These are phyloP conservation scores for Chaetomium fimeti DNA, from an alignment of 495 filamentous ascomycete genomes.

Conservation along the genomic window DNA sequence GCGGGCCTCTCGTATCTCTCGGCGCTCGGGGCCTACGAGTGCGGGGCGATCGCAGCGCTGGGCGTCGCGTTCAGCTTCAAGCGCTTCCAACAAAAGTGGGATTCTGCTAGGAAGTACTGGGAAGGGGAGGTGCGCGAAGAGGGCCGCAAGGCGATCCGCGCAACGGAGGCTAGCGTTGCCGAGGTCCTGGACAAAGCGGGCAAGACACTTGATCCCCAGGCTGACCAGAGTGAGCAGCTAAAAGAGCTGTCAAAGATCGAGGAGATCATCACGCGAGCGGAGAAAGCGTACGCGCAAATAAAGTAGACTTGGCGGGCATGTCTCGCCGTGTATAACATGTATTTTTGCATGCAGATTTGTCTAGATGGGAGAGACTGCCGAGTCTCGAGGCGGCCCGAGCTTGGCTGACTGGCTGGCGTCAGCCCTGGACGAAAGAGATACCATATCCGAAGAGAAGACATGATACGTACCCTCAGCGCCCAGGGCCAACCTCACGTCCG, in stretches of 20 bases:
- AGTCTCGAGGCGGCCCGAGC: slow-evolving; percentile 5
- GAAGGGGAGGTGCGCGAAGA: slow-evolving; percentile 75
- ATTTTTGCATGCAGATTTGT: slow-evolving; percentile 32
- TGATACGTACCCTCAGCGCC: slow-evolving; percentile 17
- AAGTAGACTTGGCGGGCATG: slow-evolving; percentile 26
- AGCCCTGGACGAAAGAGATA: slow-evolving; percentile 16
- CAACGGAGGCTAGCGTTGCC: slow-evolving; percentile 64
- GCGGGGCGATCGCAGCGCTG: slow-evolving; percentile 73
- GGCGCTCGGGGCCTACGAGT: slow-evolving; percentile 62
- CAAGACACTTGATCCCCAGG: slow-evolving; percentile 26
- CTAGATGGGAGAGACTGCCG: slow-evolving; percentile 19
- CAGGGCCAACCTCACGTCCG: not conserved
- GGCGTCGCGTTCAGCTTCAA: slow-evolving; percentile 71
- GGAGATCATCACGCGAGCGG: slow-evolving; percentile 51
- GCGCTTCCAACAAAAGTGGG: slow-evolving; percentile 78
- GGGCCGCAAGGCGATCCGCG: slow-evolving; percentile 68
- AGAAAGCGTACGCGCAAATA: slow-evolving; percentile 33
- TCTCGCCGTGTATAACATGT: slow-evolving; percentile 23
- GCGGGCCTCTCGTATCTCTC: slow-evolving; percentile 69
- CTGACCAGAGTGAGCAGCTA: slow-evolving; percentile 34
- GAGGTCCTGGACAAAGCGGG: slow-evolving; percentile 53
- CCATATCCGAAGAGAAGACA: slow-evolving; percentile 16
- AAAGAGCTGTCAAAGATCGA: slow-evolving; percentile 52
- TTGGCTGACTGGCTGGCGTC: slow-evolving; percentile 17
- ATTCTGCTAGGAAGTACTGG: slow-evolving; percentile 66